Evolutionary conservation across 2,329 filamentous ascomycete species (phyloP).

Genomic region (Leptoxyphium fumago): DNA sequence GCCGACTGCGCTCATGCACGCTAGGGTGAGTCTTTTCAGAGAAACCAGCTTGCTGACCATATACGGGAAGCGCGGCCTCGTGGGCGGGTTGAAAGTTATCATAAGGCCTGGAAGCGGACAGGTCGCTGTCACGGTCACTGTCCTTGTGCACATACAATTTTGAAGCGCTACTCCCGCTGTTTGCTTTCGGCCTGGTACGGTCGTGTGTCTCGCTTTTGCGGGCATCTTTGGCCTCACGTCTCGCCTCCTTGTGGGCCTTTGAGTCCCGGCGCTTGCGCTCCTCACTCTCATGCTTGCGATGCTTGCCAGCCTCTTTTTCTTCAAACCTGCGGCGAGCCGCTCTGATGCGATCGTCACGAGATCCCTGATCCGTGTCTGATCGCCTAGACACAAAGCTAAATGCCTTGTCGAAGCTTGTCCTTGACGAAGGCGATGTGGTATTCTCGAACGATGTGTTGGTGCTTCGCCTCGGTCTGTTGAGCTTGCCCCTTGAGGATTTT

Average conservation of each 20-base stretch:
- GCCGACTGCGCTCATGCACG: slow-evolving; percentile 20
- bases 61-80: slow-evolving; percentile 10
- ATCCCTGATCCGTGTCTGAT: slow-evolving; percentile 36
- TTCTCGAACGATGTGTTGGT: slow-evolving; percentile 36
- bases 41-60: slow-evolving; percentile 11
- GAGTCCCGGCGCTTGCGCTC: slow-evolving; percentile 16
- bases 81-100: slow-evolving; percentile 13
- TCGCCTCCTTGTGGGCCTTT: background rate
- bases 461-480: slow-evolving; percentile 31
- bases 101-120: slow-evolving; percentile 4
- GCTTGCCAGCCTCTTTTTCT: slow-evolving; percentile 39
- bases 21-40: slow-evolving; percentile 18
- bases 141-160: background rate
- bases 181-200: slow-evolving; percentile 4
- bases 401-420: slow-evolving; percentile 42
- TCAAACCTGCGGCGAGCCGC: slow-evolving; percentile 41
- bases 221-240: background rate
- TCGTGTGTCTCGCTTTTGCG: background rate
- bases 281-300: slow-evolving; percentile 1
- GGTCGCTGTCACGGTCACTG: background rate
- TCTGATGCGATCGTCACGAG: slow-evolving; percentile 40
- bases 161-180: background rate
- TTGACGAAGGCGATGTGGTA: slow-evolving; percentile 34
- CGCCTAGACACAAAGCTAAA: slow-evolving; percentile 32
- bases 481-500: slow-evolving; percentile 10